Percentiles rank a stretch among this genome's conserved stretches.
These are phyloP conservation scores for Carex littledalei DNA, from an alignment of 176 grass and related monocot genomes.

Conservation along the genomic window DNA sequence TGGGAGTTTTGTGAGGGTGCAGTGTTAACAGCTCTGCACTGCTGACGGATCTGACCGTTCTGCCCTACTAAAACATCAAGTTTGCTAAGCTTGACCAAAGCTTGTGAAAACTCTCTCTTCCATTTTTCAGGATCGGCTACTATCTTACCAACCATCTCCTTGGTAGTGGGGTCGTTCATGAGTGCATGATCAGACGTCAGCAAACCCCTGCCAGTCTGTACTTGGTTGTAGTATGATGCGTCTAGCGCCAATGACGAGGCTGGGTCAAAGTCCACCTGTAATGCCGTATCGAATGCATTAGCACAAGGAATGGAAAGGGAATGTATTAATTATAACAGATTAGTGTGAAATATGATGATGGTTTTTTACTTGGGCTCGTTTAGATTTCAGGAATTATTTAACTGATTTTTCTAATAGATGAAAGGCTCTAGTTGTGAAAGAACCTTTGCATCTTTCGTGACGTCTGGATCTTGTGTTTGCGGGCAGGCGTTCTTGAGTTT, in stretches of 20 bases:
- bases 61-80: conserved; percentile 43
- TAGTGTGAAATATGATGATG: background rate
- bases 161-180: conserved; percentile 15
- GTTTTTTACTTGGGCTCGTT: background rate
- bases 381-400: background rate
- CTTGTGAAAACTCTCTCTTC: conserved; percentile 27
- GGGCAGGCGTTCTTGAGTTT: conserved; percentile 32
- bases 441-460: conserved; percentile 17
- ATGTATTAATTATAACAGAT: background rate
- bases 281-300: background rate
- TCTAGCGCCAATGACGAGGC: conserved; percentile 31
- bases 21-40: conserved; percentile 25
- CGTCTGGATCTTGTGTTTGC: background rate
- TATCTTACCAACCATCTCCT: conserved; percentile 24
- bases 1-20: background rate
- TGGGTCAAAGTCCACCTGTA: conserved; percentile 35
- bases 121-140: conserved; percentile 18
- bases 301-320: background rate
- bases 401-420: background rate
- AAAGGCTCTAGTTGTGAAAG: background rate
- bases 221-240: conserved; percentile 30
- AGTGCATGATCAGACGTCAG: conserved; percentile 50
- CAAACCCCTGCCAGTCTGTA: conserved; percentile 37
- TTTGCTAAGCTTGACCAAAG: conserved; percentile 39
- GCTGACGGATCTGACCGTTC: conserved; percentile 47